Conservation (phyloP, 306 rosid genomes). For the Herpetospermum pedunculosum region DNA sequence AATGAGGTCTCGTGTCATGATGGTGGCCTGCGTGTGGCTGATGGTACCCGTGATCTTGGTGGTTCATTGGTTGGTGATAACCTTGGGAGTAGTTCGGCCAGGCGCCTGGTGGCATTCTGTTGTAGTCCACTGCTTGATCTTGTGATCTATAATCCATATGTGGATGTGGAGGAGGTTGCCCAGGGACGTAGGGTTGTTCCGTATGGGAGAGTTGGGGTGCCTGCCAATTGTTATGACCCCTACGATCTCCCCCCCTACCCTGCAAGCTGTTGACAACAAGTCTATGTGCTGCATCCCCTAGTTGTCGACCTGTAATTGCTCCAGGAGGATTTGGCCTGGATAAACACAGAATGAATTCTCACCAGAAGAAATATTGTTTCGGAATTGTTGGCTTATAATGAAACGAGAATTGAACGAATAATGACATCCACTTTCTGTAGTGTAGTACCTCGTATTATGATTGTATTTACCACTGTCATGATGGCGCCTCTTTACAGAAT, state of each 20-base stretch:
- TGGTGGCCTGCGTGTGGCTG: constrained; percentile 13
- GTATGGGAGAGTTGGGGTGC: neutral
- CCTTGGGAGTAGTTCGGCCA: constrained; percentile 5
- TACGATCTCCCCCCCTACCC: neutral
- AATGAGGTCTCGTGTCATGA: constrained; percentile 6
- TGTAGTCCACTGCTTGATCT: neutral
- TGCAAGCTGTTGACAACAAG: constrained; percentile 11
- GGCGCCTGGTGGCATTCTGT: neutral
- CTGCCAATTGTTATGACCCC: neutral
- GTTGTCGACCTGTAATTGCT: constrained; percentile 3
- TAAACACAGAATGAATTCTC: constrained; percentile 3
- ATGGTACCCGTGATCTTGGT: neutral
- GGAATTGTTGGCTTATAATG: neutral
- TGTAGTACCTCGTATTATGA: neutral
- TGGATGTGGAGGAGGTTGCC: neutral
- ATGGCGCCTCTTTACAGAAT: constrained; percentile 38
- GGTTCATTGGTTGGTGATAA: constrained; percentile 8
- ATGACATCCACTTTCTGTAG: neutral
- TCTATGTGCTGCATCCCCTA: constrained; percentile 14
- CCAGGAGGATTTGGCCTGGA: constrained; percentile 60
- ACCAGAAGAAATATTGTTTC: neutral
- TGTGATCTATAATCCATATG: neutral
- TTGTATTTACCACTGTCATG: constrained; percentile 38
- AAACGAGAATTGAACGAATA: neutral
- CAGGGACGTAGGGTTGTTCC: neutral